phyloP scores from a whole-genome alignment of 495 filamentous ascomycete species.

The Penicillium robsamsonii region DNA sequence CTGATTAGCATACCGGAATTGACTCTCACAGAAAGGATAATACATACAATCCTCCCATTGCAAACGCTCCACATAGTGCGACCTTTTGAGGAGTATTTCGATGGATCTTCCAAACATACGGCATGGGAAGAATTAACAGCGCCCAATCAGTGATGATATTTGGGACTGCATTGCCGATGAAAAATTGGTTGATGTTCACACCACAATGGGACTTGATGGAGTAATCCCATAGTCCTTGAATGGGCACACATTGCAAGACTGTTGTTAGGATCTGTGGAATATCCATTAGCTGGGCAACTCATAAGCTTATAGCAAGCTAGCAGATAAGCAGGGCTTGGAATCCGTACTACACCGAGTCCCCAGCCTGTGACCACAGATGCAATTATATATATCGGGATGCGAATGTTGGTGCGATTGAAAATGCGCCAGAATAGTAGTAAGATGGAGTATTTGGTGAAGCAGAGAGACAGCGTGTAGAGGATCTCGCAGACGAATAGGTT shows the following conservation, averaged over 20 bases:
- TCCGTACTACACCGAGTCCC: neutral
- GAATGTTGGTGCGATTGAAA: neutral
- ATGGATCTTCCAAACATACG: neutral
- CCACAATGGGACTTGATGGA: neutral
- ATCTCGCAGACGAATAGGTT: slow-evolving; percentile 2
- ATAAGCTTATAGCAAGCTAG: neutral
- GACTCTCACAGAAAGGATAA: neutral
- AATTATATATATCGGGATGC: neutral
- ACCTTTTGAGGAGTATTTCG: neutral
- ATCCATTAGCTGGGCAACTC: neutral
- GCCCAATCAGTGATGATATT: slow-evolving; percentile 2
- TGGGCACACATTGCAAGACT: slow-evolving; percentile 1
- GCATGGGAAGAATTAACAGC: neutral
- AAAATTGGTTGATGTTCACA: slow-evolving; percentile 1
- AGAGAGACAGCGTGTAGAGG: neutral
- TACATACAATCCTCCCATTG: neutral
- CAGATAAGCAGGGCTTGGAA: neutral
- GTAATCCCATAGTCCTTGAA: neutral
- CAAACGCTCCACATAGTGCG: neutral
- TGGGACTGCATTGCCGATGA: neutral
- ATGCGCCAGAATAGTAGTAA: slow-evolving; percentile 1
- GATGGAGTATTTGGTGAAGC: neutral
- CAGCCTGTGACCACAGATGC: neutral
- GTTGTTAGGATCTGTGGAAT: neutral
- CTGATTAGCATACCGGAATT: neutral